Evolutionary conservation across 352 stramenopile genomes (phyloP).

Genomic region (Pythium dissotocum): DNA sequence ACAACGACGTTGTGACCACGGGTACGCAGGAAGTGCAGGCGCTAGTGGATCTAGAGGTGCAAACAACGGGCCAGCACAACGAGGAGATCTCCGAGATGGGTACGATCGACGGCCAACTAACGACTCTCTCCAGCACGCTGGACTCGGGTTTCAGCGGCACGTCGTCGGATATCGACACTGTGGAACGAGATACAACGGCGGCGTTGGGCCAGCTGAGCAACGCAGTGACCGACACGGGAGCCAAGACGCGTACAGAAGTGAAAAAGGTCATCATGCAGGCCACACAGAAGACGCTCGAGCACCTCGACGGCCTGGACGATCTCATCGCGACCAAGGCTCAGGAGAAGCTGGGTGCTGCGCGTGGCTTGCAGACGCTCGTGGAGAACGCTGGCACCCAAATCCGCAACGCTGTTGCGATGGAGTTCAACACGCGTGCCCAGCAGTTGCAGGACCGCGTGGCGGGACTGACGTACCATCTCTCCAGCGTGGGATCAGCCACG

Average conservation of each 20-base stretch:
- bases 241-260: constrained; percentile 6
- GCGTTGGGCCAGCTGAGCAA: not conserved
- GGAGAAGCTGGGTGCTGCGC: not conserved
- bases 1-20: constrained; percentile 11
- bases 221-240: not conserved
- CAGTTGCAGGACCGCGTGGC: constrained; percentile 9
- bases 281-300: constrained; percentile 2
- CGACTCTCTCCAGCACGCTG: constrained; percentile 5
- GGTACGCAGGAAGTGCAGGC: constrained; percentile 12
- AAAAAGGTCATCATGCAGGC: constrained; percentile 8
- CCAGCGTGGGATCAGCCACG: not conserved
- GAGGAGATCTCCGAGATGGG: constrained; percentile 2
- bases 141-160: constrained; percentile 1
- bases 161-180: constrained; percentile 4
- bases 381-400: not conserved
- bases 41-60: not conserved
- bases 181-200: constrained; percentile 7
- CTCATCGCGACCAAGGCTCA: not conserved
- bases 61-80: constrained; percentile 13
- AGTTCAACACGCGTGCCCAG: constrained; percentile 3
- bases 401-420: not conserved
- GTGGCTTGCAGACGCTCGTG: not conserved
- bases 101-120: constrained; percentile 10
- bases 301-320: not conserved
- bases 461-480: not conserved